phyloP scores from a whole-genome alignment of 371 early-diverging fungal species.

The Lichtheimia ramosa region DNA sequence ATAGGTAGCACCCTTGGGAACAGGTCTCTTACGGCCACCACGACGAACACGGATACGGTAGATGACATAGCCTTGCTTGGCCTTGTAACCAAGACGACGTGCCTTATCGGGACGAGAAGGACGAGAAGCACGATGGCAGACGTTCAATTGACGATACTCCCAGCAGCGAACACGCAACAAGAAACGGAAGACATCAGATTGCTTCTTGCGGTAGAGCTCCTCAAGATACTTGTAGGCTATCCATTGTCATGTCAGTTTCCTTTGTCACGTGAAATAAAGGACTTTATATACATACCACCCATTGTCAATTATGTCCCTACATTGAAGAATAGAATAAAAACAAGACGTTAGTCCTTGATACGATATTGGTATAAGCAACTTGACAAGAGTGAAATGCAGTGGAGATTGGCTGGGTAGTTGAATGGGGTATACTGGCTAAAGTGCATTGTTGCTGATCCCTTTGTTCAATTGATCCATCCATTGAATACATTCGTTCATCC shows the following conservation, averaged over 20 bases:
- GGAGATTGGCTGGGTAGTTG: background rate
- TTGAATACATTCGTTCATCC: conserved; percentile 9
- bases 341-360: background rate
- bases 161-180: conserved; percentile 97
- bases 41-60: conserved; percentile 98
- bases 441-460: background rate
- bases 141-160: conserved; percentile 98
- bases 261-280: background rate
- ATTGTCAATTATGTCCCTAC: conserved; percentile 6
- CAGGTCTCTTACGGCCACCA: conserved; percentile 96
- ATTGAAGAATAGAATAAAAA: background rate
- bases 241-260: background rate
- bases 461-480: conserved; percentile 4
- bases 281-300: conserved; percentile 7
- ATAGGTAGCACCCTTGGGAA: conserved; percentile 96
- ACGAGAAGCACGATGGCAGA: conserved; percentile 96
- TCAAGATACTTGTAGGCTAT: conserved; percentile 93
- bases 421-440: background rate
- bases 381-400: background rate
- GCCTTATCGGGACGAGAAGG: conserved; percentile 99
- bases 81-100: conserved; percentile 98
- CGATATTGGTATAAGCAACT: background rate
- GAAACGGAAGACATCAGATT: conserved; percentile 98
- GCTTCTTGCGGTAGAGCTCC: conserved; percentile 98
- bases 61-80: conserved; percentile 98